Conservation (phyloP, 768 basidiomycete species). For the Rhizopogon vulgaris region DNA sequence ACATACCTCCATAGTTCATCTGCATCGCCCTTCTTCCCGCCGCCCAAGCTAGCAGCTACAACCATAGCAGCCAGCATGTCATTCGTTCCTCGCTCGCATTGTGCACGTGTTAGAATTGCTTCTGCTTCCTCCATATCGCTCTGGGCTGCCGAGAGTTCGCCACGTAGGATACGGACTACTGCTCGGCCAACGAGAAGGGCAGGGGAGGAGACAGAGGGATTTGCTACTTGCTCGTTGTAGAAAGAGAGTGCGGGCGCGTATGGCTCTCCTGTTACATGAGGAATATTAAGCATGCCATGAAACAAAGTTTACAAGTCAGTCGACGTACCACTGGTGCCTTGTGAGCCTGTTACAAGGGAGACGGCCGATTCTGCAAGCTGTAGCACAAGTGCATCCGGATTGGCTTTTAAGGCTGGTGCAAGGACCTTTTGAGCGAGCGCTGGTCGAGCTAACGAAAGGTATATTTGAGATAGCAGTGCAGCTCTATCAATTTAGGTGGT, state of each 20-base stretch:
- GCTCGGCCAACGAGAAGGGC: conserved; percentile 76
- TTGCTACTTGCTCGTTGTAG: conserved; percentile 79
- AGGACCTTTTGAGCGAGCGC: conserved; percentile 86
- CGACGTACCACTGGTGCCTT: conserved; percentile 40
- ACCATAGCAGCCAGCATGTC: conserved; percentile 66
- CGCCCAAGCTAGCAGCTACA: conserved; percentile 57
- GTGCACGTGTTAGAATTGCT: conserved; percentile 38
- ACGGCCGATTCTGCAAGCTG: conserved; percentile 86
- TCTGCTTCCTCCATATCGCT: conserved; percentile 73
- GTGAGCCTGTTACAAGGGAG: conserved; percentile 68
- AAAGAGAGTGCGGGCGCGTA: conserved; percentile 46
- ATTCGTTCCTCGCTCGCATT: conserved; percentile 34
- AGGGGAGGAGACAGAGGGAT: conserved; percentile 69
- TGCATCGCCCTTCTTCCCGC: conserved; percentile 50
- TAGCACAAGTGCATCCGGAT: conserved; percentile 84
- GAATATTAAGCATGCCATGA: background rate
- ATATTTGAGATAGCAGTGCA: conserved; percentile 77
- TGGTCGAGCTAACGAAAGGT: conserved; percentile 83
- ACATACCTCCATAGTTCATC: conserved; percentile 69
- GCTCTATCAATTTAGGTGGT: conserved; percentile 42
- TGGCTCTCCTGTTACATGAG: conserved; percentile 18
- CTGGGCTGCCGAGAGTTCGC: conserved; percentile 69
- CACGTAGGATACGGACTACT: conserved; percentile 69
- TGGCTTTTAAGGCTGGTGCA: conserved; percentile 76
- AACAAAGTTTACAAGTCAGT: conserved; percentile 20